Conservation (phyloP, 2,329 filamentous ascomycete genomes). For the Fusarium sp. region DNA sequence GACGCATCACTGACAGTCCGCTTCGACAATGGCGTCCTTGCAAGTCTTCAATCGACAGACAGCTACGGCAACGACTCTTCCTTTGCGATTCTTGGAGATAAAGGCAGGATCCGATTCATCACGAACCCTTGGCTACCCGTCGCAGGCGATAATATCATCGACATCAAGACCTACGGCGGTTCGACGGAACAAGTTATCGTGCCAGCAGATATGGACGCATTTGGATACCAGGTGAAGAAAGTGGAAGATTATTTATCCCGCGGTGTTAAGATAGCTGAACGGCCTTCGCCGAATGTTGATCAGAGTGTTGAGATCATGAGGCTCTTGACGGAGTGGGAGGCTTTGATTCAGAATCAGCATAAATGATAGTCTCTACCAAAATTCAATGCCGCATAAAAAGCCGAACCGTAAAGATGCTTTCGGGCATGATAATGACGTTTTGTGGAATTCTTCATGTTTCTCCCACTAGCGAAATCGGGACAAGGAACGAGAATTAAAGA, state of each 20-base stretch:
- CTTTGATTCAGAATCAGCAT: neutral
- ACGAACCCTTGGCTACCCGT: conserved; percentile 6
- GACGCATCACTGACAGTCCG: conserved; percentile 11
- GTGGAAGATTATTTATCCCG: conserved; percentile 4
- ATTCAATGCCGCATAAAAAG: too few relatives aligned
- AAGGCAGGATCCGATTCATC: neutral
- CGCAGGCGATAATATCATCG: conserved; percentile 3
- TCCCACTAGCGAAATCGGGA: neutral
- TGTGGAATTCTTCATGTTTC: neutral
- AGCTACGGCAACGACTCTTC: conserved; percentile 11
- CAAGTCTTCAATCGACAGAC: conserved; percentile 7
- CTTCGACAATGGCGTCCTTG: neutral
- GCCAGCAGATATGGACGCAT: neutral
- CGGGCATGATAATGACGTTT: neutral
- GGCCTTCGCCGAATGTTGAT: conserved; percentile 4
- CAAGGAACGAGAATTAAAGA: too few relatives aligned
- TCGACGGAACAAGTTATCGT: neutral
- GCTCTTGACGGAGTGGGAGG: conserved; percentile 8
- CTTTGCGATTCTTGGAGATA: neutral
- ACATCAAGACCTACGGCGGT: conserved; percentile 1
- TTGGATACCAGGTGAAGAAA: conserved; percentile 1
- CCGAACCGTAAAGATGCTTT: neutral
- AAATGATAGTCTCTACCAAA: neutral
- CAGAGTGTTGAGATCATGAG: conserved; percentile 19
- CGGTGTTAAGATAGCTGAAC: neutral